Evolutionary conservation across 1,284 basidiomycete species (phyloP), one percentile per base, ranked within the genome.

Genomic region (Rhodotorula sp.): DNA sequence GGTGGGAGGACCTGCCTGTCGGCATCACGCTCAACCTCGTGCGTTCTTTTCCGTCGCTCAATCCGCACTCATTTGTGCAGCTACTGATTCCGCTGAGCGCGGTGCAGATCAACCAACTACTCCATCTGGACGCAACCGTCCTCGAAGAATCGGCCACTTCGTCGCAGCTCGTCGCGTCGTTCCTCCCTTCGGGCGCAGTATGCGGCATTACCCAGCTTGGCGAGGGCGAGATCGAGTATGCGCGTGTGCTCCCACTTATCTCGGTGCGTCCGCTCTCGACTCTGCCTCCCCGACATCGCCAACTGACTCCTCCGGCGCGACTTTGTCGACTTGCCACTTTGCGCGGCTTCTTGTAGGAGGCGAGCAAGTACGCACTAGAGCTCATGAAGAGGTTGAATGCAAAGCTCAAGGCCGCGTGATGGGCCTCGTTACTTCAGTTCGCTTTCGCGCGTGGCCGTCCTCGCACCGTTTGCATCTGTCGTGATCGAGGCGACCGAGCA

Each of bases 221-320:
- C 34, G 73, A 76, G 57, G 75, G 75, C 3, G 75, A 76, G 64
- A 64, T 76, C 58, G 75, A 76, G 66, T 65, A 60, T 41, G 71
- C 53, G 27, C 42, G 73, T 4, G 7, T 74, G 50, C 44, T 55
- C 54, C 46, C 54, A 0, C 64, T 74, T 12, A 19, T 72, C 8
- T n/a, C 41, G 53, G 73, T 72, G 58, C 41, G 73, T 59, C 42
- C 53, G 10, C 19, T 44, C 34, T 34, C 34, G 34, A 34, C 34
- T 42, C 49, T 21, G 0, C 23, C 8, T 48, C n/a, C 53, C 19
- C 48, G 8, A 7, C 42, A 34, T 34, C 5, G 34, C 5, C 34
- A 34, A 34, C 34, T 21, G 13, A 3, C n/a, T 34, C 9, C 21
- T 14, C 56, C 46, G 17, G 10, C 12, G 23, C 2, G 14, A 53